A percentile compares a stretch with the other conserved stretches of the same genome.
These are phyloP conservation scores for Cinnamomum micranthum DNA, from an alignment of 164 flowering plant species.

Conservation along the genomic window DNA sequence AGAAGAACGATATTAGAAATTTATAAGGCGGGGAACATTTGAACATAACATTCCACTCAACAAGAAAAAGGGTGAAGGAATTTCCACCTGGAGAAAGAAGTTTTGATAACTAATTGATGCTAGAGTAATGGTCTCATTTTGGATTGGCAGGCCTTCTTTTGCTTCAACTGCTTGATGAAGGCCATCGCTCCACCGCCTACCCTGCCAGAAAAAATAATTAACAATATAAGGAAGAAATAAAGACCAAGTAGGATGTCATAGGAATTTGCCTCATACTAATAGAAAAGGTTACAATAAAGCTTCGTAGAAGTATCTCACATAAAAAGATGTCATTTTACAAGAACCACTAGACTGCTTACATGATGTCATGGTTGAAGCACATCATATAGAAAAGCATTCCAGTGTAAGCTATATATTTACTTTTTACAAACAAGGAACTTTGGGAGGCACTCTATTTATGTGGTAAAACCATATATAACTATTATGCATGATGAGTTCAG, in stretches of 20 bases:
- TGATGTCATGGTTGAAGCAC: background rate
- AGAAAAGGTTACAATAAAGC: too few species aligned
- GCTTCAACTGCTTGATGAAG: constrained; percentile 99
- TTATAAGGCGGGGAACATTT: constrained; percentile 5
- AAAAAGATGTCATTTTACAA: background rate
- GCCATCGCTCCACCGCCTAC: constrained; percentile 99
- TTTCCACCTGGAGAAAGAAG: constrained; percentile 89
- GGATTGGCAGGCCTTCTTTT: constrained; percentile 95
- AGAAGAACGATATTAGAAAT: constrained; percentile 12
- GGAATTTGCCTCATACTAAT: too few species aligned
- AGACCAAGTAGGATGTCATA: too few species aligned
- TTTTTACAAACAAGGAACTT: background rate
- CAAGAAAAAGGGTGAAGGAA: constrained; percentile 4
- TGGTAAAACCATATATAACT: background rate
- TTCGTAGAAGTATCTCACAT: too few species aligned
- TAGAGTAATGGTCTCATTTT: constrained; percentile 89
- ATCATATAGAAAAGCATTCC: background rate
- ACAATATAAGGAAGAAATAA: too few species aligned
- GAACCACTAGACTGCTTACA: background rate
- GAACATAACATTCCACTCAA: constrained; percentile 2
- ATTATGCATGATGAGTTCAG: background rate
- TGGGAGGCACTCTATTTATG: background rate
- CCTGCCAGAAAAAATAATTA: constrained; percentile 36
- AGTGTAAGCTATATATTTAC: background rate
- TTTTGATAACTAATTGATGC: constrained; percentile 99